Base-by-base conservation (phyloP, 192 early-diverging fungal genomes). In the Coemansia interrupta region DNA sequence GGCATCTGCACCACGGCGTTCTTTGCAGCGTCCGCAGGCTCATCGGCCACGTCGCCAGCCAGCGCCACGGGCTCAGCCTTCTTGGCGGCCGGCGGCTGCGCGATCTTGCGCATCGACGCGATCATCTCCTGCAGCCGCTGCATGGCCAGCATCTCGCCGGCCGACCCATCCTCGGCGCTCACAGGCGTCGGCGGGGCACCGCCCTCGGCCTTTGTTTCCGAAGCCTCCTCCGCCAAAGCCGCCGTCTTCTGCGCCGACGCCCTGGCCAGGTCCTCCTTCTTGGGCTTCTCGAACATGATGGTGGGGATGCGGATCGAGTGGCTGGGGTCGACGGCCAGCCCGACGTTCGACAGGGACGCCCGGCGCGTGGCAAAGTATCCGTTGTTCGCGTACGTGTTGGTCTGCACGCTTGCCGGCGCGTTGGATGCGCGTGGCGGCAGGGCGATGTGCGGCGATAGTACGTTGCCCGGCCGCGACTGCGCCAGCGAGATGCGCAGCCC, bases 241-340 rank as follows among this genome's bases (percentile, higher is more conserved):
- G 61, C 52, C 8, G 45, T 42, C 17, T 13, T 54, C 17, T 54
- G 62, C 2, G 54, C 30, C 7, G 38, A 41, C 22, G 23, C 52
- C 30, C 5, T 20, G n/a, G 50, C 13, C 41, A 24, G 58, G 7
- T 56, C 60, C 29, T 38, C 50, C 2, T 42, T 32, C 18, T n/a
- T 38, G 0, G 54, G 60, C 44, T 69, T 69, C 56, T 70, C 67
- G 67, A 76, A 76, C 73, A 76, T 65, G 28, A 76, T 63, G 2
- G 73, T 52, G 4, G 73, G 73, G 51, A 76, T 76, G 52, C 67
- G 73, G 60, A 76, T 76, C 30, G 73, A 64, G 59, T 76, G 66
- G 63, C 54, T 63, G 20, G 68, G 67, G 29, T 76, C 73, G n/a
- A 66, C 73, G 0, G 73, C 73, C 50, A 76, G 53, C 9, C 73